phyloP scores from a whole-genome alignment of 805 yeast species.

The Isabelozyma heimii region DNA sequence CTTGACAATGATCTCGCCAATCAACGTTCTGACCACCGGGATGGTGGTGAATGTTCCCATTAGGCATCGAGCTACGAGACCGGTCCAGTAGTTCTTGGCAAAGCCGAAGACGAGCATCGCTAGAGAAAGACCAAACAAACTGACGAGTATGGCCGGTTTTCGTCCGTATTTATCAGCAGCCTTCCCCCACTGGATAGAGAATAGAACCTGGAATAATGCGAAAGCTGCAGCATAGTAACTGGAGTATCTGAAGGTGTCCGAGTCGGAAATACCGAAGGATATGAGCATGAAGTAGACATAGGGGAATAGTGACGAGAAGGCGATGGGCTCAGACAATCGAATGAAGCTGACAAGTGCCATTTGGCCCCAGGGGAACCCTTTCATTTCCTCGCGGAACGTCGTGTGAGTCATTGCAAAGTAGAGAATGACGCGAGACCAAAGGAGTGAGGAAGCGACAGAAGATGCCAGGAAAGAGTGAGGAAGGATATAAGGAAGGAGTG shows the following conservation, averaged over 20 bases:
- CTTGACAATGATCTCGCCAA: constrained; percentile 60
- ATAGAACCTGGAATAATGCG: constrained; percentile 57
- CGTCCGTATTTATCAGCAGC: constrained; percentile 56
- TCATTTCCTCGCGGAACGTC: constrained; percentile 47
- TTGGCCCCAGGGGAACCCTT: constrained; percentile 57
- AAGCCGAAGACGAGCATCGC: constrained; percentile 54
- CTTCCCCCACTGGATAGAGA: constrained; percentile 60
- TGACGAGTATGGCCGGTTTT: constrained; percentile 50
- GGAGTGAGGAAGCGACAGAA: too few species aligned
- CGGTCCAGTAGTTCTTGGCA: constrained; percentile 48
- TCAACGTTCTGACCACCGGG: constrained; percentile 58
- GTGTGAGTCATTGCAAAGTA: constrained; percentile 1
- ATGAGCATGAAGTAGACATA: constrained; percentile 63
- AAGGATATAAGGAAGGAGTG: too few species aligned
- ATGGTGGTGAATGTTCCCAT: constrained; percentile 61
- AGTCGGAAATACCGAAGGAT: constrained; percentile 52
- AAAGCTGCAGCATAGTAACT: constrained; percentile 64
- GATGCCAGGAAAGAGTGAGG: too few species aligned
- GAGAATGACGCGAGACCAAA: too few species aligned
- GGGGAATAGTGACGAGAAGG: constrained; percentile 64
- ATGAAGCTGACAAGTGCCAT: constrained; percentile 37
- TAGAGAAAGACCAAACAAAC: constrained; percentile 51
- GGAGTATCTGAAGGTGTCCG: constrained; percentile 55
- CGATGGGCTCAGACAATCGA: constrained; percentile 60
- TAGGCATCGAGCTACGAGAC: constrained; percentile 49